Base-by-base conservation (phyloP, 2,329 filamentous ascomycete genomes). In the Colletotrichum agaves region DNA sequence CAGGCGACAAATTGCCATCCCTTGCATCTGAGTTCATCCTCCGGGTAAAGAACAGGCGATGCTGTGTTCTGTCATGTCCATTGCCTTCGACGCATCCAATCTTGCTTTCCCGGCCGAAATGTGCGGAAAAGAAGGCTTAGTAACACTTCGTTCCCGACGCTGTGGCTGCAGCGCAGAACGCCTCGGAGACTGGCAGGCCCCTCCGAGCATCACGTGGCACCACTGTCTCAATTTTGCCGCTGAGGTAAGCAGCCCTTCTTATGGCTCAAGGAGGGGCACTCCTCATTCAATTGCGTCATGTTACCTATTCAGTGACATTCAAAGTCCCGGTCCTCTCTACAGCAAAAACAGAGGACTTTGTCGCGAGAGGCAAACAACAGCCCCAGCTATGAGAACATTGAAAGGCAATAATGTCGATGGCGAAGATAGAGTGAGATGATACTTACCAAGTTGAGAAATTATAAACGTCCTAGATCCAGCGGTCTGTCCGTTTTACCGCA, bases 281-380 rank as follows among this genome's bases (percentile, higher is more conserved):
- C 13, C 37, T n/a, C 17, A 46, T 31, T 59, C 31, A 6, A 64
- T 64, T 63, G 39, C 64, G 64, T 67, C 64, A 67, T 67, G 43
- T 17, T 13, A n/a, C n/a, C n/a, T n/a, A 17, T 19, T 35, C n/a
- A 19, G 23, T 15, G 2, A 13, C 21, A 44, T 46, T 31, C 33
- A 23, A 23, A 19, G 41, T 31, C 17, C 50, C 15, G 33, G 12
- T 50, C 33, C 23, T 27, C 17, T n/a, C 23, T n/a, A 27, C 47
- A 12, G 21, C 47, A 50, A 23, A 33, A 23, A 15, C 23, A 23
- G 17, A 37, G 11, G 10, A 53, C 19, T 17, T 21, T 8, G n/a
- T 37, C n/a, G 17, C 17, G 5, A 53, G 17, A 53, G 12, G 33
- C 19, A 21, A n/a, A 33, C 27, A 50, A 35, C 10, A 17, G 21